Evolutionary conservation across 2,329 filamentous ascomycete genomes (phyloP).

Genomic region (Trichoderma breve): DNA sequence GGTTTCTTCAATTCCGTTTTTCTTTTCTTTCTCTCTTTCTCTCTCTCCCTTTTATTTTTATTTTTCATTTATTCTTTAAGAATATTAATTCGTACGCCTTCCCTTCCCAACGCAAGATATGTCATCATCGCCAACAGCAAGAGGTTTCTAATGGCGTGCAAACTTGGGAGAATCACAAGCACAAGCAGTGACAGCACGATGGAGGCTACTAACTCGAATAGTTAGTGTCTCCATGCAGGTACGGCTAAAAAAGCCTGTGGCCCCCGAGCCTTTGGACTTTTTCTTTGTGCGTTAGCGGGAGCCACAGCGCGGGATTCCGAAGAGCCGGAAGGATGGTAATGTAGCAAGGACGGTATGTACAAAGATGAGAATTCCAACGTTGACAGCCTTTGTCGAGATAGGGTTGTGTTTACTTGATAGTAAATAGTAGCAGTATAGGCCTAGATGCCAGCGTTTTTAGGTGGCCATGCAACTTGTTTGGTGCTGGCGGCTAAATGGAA

Average conservation of each 20-base stretch:
- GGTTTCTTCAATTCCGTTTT: neutral
- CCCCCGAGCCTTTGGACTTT: neutral
- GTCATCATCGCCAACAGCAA: neutral
- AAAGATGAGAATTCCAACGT: neutral
- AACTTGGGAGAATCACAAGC: neutral
- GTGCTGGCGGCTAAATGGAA: constrained; percentile 2
- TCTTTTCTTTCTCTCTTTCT: neutral
- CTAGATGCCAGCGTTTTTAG: neutral
- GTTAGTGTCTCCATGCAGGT: constrained; percentile 1
- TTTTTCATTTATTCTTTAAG: neutral
- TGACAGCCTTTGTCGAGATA: neutral
- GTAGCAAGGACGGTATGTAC: neutral
- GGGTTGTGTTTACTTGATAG: neutral
- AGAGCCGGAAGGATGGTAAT: neutral
- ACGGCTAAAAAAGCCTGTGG: constrained; percentile 10
- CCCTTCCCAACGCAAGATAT: neutral
- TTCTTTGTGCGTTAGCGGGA: constrained; percentile 6
- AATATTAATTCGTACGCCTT: neutral
- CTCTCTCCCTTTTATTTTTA: no score
- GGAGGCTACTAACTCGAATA: neutral
- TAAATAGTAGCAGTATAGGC: neutral
- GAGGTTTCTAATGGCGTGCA: neutral
- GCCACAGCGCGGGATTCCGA: neutral
- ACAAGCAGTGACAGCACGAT: neutral
- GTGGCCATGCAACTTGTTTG: neutral